Conservation (phyloP, 2,329 filamentous ascomycete species). For the Pseudogymnoascus sp. region DNA sequence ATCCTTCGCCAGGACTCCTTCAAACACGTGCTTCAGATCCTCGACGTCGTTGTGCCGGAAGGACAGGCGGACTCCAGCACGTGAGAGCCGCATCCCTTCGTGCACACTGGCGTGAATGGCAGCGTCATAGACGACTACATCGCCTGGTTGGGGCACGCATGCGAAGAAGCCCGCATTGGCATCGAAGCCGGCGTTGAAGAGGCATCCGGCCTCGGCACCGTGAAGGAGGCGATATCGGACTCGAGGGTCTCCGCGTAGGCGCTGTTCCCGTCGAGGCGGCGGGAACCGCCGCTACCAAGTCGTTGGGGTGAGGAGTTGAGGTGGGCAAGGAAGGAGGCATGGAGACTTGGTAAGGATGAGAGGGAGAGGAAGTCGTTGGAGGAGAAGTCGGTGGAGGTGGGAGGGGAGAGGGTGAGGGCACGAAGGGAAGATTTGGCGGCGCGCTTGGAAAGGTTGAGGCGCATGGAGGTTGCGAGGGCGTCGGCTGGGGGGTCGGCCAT, state of each 20-base stretch:
- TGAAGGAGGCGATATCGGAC: slow-evolving; percentile 42
- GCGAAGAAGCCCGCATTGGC: slow-evolving; percentile 60
- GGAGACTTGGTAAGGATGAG: slow-evolving; percentile 43
- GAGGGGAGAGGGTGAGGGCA: slow-evolving; percentile 51
- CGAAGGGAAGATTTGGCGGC: slow-evolving; percentile 30
- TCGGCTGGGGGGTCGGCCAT: slow-evolving; percentile 24
- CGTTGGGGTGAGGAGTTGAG: slow-evolving; percentile 19
- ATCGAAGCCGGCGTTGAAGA: slow-evolving; percentile 58
- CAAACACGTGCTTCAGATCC: slow-evolving; percentile 27
- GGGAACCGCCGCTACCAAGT: slow-evolving; percentile 47
- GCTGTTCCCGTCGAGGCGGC: slow-evolving; percentile 47
- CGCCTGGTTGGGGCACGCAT: slow-evolving; percentile 52
- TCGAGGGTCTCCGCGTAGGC: slow-evolving; percentile 41
- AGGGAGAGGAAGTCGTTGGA: slow-evolving; percentile 79
- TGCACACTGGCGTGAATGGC: slow-evolving; percentile 72
- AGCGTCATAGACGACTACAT: slow-evolving; percentile 65
- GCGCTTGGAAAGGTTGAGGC: slow-evolving; percentile 5
- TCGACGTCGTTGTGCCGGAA: slow-evolving; percentile 54
- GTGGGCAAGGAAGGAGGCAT: slow-evolving; percentile 56
- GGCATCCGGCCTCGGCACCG: slow-evolving; percentile 37
- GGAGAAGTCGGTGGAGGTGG: slow-evolving; percentile 67
- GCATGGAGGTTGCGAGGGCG: slow-evolving; percentile 14
- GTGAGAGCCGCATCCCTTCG: slow-evolving; percentile 65
- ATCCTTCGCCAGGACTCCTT: slow-evolving; percentile 5
- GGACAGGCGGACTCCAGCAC: slow-evolving; percentile 40